These are phyloP conservation scores for Begonia masoniana DNA, from an alignment of 306 rosid genomes.

Conservation along the genomic window DNA sequence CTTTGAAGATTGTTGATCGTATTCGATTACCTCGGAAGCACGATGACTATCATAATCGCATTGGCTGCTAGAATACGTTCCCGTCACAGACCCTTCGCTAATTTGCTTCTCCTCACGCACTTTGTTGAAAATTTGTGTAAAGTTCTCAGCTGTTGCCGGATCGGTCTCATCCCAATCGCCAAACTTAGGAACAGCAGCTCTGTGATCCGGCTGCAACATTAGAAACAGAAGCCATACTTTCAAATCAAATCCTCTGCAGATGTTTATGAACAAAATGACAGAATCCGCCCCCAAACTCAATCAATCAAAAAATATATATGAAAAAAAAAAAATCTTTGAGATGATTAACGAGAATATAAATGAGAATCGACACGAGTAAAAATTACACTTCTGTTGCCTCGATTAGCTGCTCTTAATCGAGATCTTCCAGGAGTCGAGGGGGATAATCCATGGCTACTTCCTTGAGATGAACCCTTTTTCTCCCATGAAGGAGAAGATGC, in stretches of 20 bases:
- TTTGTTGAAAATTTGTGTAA: conserved; percentile 9
- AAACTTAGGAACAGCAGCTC: conserved; percentile 11
- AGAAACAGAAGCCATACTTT: background rate
- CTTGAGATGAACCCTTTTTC: conserved; percentile 10
- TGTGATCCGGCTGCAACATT: conserved; percentile 11
- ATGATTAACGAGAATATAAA: no score
- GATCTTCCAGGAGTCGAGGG: conserved; percentile 17
- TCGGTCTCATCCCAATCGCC: conserved; percentile 16
- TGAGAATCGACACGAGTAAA: background rate
- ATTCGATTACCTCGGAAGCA: no score
- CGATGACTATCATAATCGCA: no score
- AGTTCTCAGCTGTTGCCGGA: conserved; percentile 14
- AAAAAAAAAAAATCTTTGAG: no score
- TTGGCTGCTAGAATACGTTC: no score
- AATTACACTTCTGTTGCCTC: conserved; percentile 12
- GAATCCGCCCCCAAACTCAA: no score
- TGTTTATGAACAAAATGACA: no score
- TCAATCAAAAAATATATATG: no score
- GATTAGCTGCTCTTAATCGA: conserved; percentile 8
- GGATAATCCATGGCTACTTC: conserved; percentile 8
- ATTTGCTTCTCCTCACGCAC: conserved; percentile 7
- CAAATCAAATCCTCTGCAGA: no score
- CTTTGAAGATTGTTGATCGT: no score
- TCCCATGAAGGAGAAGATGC: conserved; percentile 14
- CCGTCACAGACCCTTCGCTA: no score